A percentile compares a stretch with the other conserved stretches of the same genome.
These are phyloP conservation scores for Sarocladium brachiariae DNA, from an alignment of 2,329 filamentous ascomycete genomes.

Conservation along the genomic window DNA sequence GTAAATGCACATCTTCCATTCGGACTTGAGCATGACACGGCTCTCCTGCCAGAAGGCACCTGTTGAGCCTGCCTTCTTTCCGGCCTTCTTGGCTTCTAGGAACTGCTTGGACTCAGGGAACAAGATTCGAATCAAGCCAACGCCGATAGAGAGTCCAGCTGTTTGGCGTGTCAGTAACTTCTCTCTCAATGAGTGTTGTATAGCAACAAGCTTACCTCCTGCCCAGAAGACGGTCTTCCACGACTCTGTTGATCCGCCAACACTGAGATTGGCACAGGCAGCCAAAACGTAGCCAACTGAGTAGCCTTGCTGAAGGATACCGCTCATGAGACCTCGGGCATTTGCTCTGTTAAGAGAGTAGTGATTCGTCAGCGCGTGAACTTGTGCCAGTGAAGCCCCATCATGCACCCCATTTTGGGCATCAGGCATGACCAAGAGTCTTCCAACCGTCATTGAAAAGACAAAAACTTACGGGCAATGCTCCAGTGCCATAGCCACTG, in stretches of 20 bases:
- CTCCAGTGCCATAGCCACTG: slow-evolving; percentile 71
- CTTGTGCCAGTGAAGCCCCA: slow-evolving; percentile 6
- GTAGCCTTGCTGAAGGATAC: slow-evolving; percentile 77
- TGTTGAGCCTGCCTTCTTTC: slow-evolving; percentile 40
- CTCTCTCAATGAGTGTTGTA: background rate
- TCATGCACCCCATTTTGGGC: too few relatives aligned
- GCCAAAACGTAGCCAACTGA: slow-evolving; percentile 75
- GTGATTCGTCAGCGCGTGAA: slow-evolving; percentile 12
- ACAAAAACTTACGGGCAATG: slow-evolving; percentile 52
- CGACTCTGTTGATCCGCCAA: slow-evolving; percentile 53
- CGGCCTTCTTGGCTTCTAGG: slow-evolving; percentile 57
- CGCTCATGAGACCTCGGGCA: slow-evolving; percentile 72
- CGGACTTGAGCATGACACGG: slow-evolving; percentile 56
- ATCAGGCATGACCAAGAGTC: too few relatives aligned
- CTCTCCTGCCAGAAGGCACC: slow-evolving; percentile 62
- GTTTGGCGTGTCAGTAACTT: slow-evolving; percentile 11
- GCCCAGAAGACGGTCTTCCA: slow-evolving; percentile 78
- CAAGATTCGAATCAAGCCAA: slow-evolving; percentile 59
- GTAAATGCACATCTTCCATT: slow-evolving; percentile 75
- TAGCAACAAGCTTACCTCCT: slow-evolving; percentile 35
- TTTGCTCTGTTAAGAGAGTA: slow-evolving; percentile 38
- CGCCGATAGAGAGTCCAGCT: slow-evolving; percentile 58
- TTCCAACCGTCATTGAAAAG: too few relatives aligned
- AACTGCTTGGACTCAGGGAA: slow-evolving; percentile 75
- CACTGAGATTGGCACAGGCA: slow-evolving; percentile 66